Percentiles rank a stretch among this genome's conserved stretches.
Evolutionary conservation across 1,139 yeast genomes (phyloP).

Genomic region (Yamadazyma spencermartinsiae): DNA sequence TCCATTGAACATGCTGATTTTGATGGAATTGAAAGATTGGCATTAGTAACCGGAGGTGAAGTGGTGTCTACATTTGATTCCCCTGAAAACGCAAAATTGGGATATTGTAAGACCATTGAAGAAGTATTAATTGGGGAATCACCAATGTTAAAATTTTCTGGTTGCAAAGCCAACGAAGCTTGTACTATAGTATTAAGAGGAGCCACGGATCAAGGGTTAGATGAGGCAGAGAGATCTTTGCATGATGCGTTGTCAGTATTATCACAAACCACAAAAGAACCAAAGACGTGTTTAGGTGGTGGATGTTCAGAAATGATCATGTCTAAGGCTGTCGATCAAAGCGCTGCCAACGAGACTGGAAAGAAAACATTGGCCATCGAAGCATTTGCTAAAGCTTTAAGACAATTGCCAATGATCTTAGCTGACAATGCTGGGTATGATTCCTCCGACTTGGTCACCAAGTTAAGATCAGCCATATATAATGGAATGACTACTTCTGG

Average conservation of each 20-base stretch:
- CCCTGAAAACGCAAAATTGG: conserved; percentile 83
- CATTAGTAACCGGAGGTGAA: conserved; percentile 97
- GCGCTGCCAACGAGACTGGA: conserved; percentile 91
- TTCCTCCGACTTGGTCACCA: conserved; percentile 87
- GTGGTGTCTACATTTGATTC: conserved; percentile 95
- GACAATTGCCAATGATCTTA: conserved; percentile 91
- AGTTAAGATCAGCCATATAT: conserved; percentile 88
- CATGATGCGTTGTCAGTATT: conserved; percentile 96
- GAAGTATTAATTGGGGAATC: conserved; percentile 93
- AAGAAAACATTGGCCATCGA: conserved; percentile 94
- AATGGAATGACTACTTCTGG: conserved; percentile 93
- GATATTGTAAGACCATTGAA: conserved; percentile 86
- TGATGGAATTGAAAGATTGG: conserved; percentile 95
- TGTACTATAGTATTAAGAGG: conserved; percentile 96
- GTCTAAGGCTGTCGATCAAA: conserved; percentile 96
- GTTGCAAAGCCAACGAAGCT: conserved; percentile 95
- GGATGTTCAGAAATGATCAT: conserved; percentile 98
- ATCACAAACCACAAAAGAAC: conserved; percentile 91
- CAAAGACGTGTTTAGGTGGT: conserved; percentile 96
- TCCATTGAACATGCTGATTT: conserved; percentile 98
- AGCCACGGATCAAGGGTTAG: conserved; percentile 93
- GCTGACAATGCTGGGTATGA: conserved; percentile 98
- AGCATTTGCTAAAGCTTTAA: conserved; percentile 88
- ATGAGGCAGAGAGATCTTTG: conserved; percentile 95
- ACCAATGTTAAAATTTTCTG: conserved; percentile 82